Percentiles rank a stretch among this genome's conserved stretches.
Evolutionary conservation across 2,329 filamentous ascomycete genomes (phyloP).

Genomic region (Colletotrichum lindemuthianum): DNA sequence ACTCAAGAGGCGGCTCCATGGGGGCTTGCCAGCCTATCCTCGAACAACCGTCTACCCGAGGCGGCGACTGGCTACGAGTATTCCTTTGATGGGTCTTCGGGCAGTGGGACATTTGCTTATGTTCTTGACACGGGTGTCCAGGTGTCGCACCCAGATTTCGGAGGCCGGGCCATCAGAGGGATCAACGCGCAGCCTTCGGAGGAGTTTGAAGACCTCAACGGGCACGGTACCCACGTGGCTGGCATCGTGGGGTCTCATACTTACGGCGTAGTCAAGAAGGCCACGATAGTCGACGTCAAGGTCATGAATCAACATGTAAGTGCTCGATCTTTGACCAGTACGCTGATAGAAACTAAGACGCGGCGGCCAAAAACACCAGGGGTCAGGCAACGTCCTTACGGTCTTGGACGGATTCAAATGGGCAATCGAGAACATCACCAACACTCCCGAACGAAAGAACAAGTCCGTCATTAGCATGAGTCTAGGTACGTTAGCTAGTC

Average conservation of each 20-base stretch:
- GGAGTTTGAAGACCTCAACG: slow-evolving; percentile 48
- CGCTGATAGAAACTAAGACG: slow-evolving; percentile 23
- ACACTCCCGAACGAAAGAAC: slow-evolving; percentile 38
- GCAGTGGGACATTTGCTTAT: slow-evolving; percentile 50
- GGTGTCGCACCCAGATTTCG: slow-evolving; percentile 44
- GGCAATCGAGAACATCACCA: slow-evolving; percentile 47
- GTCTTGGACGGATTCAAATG: slow-evolving; percentile 48
- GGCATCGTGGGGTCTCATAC: slow-evolving; percentile 49
- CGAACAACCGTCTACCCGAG: slow-evolving; percentile 35
- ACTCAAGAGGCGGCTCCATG: slow-evolving; percentile 51
- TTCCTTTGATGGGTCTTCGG: slow-evolving; percentile 47
- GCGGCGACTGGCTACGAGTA: slow-evolving; percentile 40
- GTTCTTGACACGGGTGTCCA: slow-evolving; percentile 54
- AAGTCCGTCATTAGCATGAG: slow-evolving; percentile 58
- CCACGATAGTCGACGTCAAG: slow-evolving; percentile 56
- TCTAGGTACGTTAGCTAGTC: slow-evolving; percentile 39
- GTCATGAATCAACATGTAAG: slow-evolving; percentile 44
- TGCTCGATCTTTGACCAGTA: neutral
- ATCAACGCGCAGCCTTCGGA: slow-evolving; percentile 40
- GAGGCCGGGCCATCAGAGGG: slow-evolving; percentile 40
- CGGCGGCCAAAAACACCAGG: slow-evolving; percentile 43
- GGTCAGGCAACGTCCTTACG: slow-evolving; percentile 26
- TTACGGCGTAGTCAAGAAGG: slow-evolving; percentile 55
- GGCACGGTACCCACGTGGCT: slow-evolving; percentile 55
- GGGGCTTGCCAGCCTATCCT: slow-evolving; percentile 58